Evolutionary conservation across 1,284 basidiomycete genomes (phyloP).

Genomic region (Tilletia setariae): DNA sequence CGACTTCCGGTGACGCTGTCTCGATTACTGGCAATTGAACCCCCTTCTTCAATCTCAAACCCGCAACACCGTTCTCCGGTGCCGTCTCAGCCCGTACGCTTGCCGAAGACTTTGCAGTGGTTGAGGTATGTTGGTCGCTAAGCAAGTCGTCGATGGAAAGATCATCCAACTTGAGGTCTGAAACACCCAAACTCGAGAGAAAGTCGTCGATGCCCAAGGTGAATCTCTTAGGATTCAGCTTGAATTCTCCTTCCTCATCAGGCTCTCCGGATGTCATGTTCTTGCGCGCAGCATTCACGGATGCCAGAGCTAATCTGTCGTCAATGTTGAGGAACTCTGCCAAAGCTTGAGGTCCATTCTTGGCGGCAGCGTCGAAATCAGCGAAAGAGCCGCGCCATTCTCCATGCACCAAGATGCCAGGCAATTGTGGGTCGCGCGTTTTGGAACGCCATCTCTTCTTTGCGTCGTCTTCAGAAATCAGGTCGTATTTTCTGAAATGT

Average conservation of each 20-base stretch:
- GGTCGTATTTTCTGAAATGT: conserved; percentile 6
- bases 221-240: conserved; percentile 15
- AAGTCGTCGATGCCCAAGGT: conserved; percentile 42
- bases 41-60: not conserved
- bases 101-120: too few relatives aligned
- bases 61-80: not conserved
- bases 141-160: conserved; percentile 49
- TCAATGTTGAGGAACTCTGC: conserved; percentile 23
- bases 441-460: conserved; percentile 7
- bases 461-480: conserved; percentile 4
- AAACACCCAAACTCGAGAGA: conserved; percentile 43
- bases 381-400: conserved; percentile 21
- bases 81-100: too few relatives aligned
- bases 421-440: conserved; percentile 15
- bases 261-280: conserved; percentile 32
- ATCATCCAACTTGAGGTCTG: conserved; percentile 40
- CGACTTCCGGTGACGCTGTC: not conserved
- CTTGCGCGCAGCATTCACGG: conserved; percentile 26
- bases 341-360: conserved; percentile 20
- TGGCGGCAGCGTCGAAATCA: conserved; percentile 14
- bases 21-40: not conserved
- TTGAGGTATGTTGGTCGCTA: not conserved
- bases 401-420: conserved; percentile 19
- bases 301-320: conserved; percentile 31
- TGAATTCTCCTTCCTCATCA: conserved; percentile 32